Conservation (phyloP, 1,284 basidiomycete species). For the Cryptococcus amylolentus region DNA sequence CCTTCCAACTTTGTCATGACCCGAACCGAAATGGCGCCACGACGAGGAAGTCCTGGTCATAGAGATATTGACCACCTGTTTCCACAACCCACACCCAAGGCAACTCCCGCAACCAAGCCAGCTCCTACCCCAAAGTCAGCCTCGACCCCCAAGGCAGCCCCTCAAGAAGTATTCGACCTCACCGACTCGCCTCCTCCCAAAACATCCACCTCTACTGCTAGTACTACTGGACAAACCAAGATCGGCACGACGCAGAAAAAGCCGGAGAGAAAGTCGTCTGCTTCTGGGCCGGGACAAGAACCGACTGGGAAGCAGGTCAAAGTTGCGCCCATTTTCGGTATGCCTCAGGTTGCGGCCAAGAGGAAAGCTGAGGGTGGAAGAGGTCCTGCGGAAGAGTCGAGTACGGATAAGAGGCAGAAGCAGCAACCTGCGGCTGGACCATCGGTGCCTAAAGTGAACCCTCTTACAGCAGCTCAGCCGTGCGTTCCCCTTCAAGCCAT, state of each 20-base stretch:
- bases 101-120: background rate
- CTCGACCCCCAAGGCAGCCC: background rate
- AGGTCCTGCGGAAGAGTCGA: background rate
- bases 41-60: background rate
- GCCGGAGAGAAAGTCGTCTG: background rate
- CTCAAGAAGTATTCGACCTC: background rate
- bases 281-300: background rate
- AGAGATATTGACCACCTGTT: conserved; percentile 39
- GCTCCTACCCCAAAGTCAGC: background rate
- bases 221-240: background rate
- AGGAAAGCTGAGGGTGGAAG: conserved; percentile 4
- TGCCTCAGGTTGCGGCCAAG: conserved; percentile 1
- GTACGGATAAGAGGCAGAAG: conserved; percentile 16
- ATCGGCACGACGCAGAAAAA: background rate
- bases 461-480: conserved; percentile 45
- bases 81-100: conserved; percentile 10
- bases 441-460: conserved; percentile 23
- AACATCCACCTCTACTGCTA: background rate
- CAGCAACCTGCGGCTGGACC: conserved; percentile 2
- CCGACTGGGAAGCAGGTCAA: conserved; percentile 1
- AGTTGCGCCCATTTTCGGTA: conserved; percentile 18
- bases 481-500: conserved; percentile 14
- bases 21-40: background rate
- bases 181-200: background rate
- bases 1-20: background rate